Evolutionary conservation across 2,329 filamentous ascomycete genomes (phyloP).

Genomic region (Elsinoe perseae): DNA sequence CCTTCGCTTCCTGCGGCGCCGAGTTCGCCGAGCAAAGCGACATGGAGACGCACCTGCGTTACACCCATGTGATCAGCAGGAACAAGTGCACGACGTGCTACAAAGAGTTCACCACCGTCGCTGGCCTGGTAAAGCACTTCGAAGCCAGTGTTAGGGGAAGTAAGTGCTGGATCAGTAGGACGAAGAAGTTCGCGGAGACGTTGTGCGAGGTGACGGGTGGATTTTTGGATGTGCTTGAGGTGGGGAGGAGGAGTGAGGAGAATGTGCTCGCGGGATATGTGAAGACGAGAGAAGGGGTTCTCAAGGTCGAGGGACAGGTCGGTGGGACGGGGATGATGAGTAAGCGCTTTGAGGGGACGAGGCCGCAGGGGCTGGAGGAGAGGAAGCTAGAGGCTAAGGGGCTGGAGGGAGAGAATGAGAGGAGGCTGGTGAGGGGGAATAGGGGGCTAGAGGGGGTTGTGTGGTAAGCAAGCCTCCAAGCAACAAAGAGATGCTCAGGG

Average conservation of each 20-base stretch:
- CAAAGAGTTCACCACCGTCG: slow-evolving; percentile 34
- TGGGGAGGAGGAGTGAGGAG: not conserved
- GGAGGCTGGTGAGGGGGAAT: not conserved
- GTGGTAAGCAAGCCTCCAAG: not conserved
- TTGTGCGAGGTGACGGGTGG: slow-evolving; percentile 38
- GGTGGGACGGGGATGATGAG: not conserved
- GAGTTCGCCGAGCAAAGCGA: slow-evolving; percentile 27
- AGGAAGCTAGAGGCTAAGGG: slow-evolving; percentile 6
- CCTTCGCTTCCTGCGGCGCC: slow-evolving; percentile 42
- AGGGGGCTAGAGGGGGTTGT: not conserved
- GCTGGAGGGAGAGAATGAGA: slow-evolving; percentile 4
- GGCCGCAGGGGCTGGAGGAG: not conserved
- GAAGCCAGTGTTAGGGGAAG: slow-evolving; percentile 30
- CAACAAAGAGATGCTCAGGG: no score
- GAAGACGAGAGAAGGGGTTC: not conserved
- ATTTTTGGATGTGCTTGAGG: slow-evolving; percentile 23
- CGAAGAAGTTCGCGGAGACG: slow-evolving; percentile 29
- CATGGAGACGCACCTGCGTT: slow-evolving; percentile 32
- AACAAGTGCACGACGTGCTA: slow-evolving; percentile 35
- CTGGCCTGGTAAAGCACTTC: slow-evolving; percentile 35
- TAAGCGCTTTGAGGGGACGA: not conserved
- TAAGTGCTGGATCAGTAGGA: slow-evolving; percentile 30
- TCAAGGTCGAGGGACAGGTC: slow-evolving; percentile 8
- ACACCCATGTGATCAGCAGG: slow-evolving; percentile 29
- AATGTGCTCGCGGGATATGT: slow-evolving; percentile 7